phyloP scores from a whole-genome alignment of 2,329 filamentous ascomycete genomes.

The Aspergillus sp. region DNA sequence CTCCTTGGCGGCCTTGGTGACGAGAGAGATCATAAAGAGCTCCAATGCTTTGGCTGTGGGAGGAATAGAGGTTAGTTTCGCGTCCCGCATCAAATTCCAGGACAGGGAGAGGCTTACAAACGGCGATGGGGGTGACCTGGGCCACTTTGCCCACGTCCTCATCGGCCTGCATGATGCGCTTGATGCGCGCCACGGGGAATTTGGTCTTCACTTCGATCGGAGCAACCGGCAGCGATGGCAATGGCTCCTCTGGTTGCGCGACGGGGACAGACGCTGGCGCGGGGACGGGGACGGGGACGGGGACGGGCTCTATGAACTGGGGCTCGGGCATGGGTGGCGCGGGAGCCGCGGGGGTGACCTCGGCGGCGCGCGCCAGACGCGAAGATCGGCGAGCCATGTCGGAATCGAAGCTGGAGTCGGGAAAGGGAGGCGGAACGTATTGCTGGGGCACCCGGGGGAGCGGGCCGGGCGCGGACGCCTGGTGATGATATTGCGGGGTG shows the following conservation, averaged over 20 bases:
- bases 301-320: constrained; percentile 22
- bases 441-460: constrained; percentile 32
- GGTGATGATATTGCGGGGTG: constrained; percentile 34
- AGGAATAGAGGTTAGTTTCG: constrained; percentile 13
- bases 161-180: constrained; percentile 98
- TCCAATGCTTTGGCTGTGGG: constrained; percentile 81
- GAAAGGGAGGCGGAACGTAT: constrained; percentile 33
- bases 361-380: constrained; percentile 31
- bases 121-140: constrained; percentile 93
- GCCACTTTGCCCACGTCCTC: constrained; percentile 98
- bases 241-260: constrained; percentile 12
- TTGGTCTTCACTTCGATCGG: constrained; percentile 83
- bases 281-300: neutral
- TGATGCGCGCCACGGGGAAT: constrained; percentile 95
- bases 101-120: constrained; percentile 56
- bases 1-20: constrained; percentile 81
- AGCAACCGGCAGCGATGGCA: constrained; percentile 39
- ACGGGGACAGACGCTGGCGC: constrained; percentile 22
- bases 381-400: constrained; percentile 46
- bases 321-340: constrained; percentile 14
- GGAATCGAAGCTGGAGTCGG: constrained; percentile 19
- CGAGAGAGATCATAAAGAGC: constrained; percentile 94
- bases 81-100: neutral
- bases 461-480: constrained; percentile 19
- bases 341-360: constrained; percentile 16